Evolutionary conservation across 495 filamentous ascomycete species (phyloP), one percentile per base, ranked within the genome.

Genomic region (Aspergillus steynii): DNA sequence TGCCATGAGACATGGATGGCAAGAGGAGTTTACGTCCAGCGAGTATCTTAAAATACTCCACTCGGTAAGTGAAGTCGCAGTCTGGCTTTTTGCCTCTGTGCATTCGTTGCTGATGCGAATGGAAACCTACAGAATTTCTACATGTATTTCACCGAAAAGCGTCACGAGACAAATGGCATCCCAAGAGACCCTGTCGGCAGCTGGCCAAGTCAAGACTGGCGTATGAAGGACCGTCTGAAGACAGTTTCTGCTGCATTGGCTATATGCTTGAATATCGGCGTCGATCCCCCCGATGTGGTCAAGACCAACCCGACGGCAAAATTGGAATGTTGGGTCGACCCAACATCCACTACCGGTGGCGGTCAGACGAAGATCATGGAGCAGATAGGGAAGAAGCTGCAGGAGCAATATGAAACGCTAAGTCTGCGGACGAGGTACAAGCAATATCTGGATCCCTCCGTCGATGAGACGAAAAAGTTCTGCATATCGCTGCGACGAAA

Each of bases 141-240:
- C 78, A 97, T 97, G 93, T 99, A 98, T 74, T 99, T 90, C 71
- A 96, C 92, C 51, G 95, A 98, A 71, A 98, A 98, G 72, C 88
- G 92, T 29, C 95, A 98, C 71, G 95, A 98, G 71, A 95, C 92
- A n/a, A 92, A 93, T 42, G 96, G 95, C 20, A 90, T 95, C 58
- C 92, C 96, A 9, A 89, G 93, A 71, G 82, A 83, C 46, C 80
- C 83, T 20, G 77, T 76, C 20, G 79, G 78, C 53, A 80, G 76
- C 57, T 83, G 82, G 74, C 84, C 83, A 4, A 85, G 94, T 12
- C 87, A 93, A 68, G 94, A 98, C 65, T 99, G 95, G 95, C 88
- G 94, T 50, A 96, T 97, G 91, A 88, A 90, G 59, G 96, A 99
- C 73, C 86, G 95, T 5, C 78, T 97, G 59, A 99, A 99, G 77